phyloP scores from a whole-genome alignment of 805 yeast species.

The Candida tibetensis region DNA sequence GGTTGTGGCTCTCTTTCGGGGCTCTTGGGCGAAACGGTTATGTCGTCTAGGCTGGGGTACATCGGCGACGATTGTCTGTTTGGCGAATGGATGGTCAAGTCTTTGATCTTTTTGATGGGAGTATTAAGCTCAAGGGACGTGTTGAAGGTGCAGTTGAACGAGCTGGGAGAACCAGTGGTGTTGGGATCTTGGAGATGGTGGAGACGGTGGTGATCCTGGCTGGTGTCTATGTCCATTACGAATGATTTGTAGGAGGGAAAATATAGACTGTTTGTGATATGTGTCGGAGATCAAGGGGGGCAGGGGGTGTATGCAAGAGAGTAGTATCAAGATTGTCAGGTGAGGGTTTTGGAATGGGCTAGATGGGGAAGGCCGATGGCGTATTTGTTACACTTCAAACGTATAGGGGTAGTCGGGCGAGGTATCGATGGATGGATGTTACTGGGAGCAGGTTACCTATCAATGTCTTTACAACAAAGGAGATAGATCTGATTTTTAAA shows the following conservation, averaged over 20 bases:
- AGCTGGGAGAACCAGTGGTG: conserved; percentile 4
- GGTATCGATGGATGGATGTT: too few species aligned
- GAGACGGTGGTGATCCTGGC: neutral
- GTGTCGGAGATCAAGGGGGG: neutral
- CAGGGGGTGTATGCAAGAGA: too few species aligned
- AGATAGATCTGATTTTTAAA: too few species aligned
- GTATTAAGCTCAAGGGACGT: conserved; percentile 27
- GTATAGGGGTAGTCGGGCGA: too few species aligned
- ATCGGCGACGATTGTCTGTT: conserved; percentile 8
- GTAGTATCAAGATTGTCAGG: too few species aligned
- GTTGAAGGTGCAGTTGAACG: conserved; percentile 7
- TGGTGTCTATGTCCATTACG: conserved; percentile 1
- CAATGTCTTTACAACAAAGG: too few species aligned
- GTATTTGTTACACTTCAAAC: too few species aligned
- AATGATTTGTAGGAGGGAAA: neutral
- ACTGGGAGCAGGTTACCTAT: too few species aligned
- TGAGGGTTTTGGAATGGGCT: too few species aligned
- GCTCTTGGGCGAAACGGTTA: neutral
- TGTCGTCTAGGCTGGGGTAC: conserved; percentile 14
- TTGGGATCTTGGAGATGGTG: conserved; percentile 2
- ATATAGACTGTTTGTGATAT: neutral
- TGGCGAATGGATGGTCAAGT: conserved; percentile 34
- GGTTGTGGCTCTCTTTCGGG: neutral
- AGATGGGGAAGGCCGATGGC: too few species aligned
- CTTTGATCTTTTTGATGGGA: conserved; percentile 38